Percentiles rank a stretch among this genome's conserved stretches.
Evolutionary conservation across 2,329 filamentous ascomycete genomes (phyloP).

Genomic region (Dichotomopilus funicola): DNA sequence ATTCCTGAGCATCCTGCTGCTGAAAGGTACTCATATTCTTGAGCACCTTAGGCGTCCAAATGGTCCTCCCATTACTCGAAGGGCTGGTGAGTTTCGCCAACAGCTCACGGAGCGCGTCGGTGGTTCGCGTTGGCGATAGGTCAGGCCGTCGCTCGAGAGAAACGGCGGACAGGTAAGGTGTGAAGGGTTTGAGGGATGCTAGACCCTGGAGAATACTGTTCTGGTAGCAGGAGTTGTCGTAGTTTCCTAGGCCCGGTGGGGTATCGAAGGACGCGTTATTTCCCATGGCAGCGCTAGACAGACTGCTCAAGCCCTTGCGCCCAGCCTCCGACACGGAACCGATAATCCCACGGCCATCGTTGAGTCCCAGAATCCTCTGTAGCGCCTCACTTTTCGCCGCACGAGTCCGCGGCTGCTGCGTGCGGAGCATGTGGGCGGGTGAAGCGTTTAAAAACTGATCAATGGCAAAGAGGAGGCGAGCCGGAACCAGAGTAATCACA

Average conservation of each 20-base stretch:
- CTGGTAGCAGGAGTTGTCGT: conserved; percentile 95
- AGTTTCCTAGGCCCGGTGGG: conserved; percentile 73
- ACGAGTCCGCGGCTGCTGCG: conserved; percentile 36
- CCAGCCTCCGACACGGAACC: conserved; percentile 52
- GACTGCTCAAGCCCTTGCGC: conserved; percentile 46
- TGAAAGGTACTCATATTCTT: conserved; percentile 94
- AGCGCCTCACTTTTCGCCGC: conserved; percentile 60
- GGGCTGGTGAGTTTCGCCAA: conserved; percentile 64
- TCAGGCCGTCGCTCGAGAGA: conserved; percentile 28
- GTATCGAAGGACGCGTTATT: conserved; percentile 30
- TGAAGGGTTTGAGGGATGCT: conserved; percentile 65
- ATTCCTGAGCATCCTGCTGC: conserved; percentile 97
- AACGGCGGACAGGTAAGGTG: conserved; percentile 54
- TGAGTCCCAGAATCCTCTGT: conserved; percentile 55
- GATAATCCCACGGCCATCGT: conserved; percentile 47
- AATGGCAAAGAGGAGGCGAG: conserved; percentile 49
- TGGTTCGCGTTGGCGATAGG: conserved; percentile 28
- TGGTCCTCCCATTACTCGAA: conserved; percentile 63
- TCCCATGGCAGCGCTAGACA: conserved; percentile 42
- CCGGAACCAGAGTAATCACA: conserved; percentile 51
- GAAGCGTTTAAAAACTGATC: conserved; percentile 49
- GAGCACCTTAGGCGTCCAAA: conserved; percentile 75
- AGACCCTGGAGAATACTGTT: conserved; percentile 89
- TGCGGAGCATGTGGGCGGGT: conserved; percentile 32
- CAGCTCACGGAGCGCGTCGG: conserved; percentile 53